A percentile compares a stretch with the other conserved stretches of the same genome.
Conservation (phyloP, 352 stramenopile species). For the Phytophthora melonis region DNA sequence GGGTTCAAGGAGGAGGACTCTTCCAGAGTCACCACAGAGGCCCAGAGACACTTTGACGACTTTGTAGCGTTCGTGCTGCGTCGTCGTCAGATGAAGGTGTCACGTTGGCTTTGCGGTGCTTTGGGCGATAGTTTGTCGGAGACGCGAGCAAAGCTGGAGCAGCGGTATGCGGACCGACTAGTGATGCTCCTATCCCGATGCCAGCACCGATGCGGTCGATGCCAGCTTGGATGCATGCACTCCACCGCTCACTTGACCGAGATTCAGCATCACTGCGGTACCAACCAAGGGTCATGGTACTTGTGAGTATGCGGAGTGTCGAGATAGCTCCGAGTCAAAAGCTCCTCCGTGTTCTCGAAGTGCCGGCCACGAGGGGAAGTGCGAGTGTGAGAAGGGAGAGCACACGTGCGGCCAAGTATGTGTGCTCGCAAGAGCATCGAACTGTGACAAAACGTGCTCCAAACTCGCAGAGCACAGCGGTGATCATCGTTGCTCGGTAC, state of each 20-base stretch:
- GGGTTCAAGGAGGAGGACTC: background rate
- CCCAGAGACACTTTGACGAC: slow-evolving; percentile 23
- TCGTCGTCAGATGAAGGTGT: slow-evolving; percentile 30
- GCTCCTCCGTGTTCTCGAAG: slow-evolving; percentile 44
- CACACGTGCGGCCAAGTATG: slow-evolving; percentile 63
- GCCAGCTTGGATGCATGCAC: slow-evolving; percentile 64
- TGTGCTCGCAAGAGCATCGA: slow-evolving; percentile 36
- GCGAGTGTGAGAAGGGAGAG: slow-evolving; percentile 62
- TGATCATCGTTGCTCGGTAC: slow-evolving; percentile 61
- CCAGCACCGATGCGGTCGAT: slow-evolving; percentile 45
- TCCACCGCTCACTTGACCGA: slow-evolving; percentile 38
- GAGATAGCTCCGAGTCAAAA: background rate
- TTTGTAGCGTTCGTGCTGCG: slow-evolving; percentile 35
- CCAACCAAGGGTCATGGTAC: slow-evolving; percentile 48
- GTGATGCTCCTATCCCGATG: slow-evolving; percentile 48
- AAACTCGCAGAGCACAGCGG: slow-evolving; percentile 41
- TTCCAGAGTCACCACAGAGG: slow-evolving; percentile 6
- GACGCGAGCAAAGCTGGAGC: slow-evolving; percentile 19
- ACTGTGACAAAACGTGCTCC: slow-evolving; percentile 58
- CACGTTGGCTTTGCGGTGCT: slow-evolving; percentile 9
- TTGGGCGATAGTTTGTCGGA: slow-evolving; percentile 21
- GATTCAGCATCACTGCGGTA: slow-evolving; percentile 53
- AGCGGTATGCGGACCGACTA: slow-evolving; percentile 6
- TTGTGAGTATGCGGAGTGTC: slow-evolving; percentile 54
- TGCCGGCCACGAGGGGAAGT: slow-evolving; percentile 64